Evolutionary conservation across 495 filamentous ascomycete species (phyloP), one percentile per base, ranked within the genome.

Genomic region (Penicillium simplicissimum): DNA sequence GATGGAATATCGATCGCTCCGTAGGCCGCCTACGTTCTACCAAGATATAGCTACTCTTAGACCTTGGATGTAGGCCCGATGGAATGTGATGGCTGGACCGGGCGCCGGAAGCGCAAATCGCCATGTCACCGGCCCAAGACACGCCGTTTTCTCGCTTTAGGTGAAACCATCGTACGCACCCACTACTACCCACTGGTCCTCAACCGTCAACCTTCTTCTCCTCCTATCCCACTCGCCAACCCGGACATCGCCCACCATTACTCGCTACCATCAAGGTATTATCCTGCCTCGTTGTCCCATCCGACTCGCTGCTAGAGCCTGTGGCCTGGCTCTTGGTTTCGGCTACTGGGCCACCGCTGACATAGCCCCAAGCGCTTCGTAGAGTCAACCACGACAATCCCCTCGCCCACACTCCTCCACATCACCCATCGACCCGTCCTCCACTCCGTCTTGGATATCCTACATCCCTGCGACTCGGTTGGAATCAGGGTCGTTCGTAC

Each of bases 81-180:
- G 61, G 64, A 63, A 71, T 57, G 64, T 70, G 67, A 67, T 65
- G 69, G 53, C 55, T 58, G 49, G 53, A 57, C 54, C 62, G 63
- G 63, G 59, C 54, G 67, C 64, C 66, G 69, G 66, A 69, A 68
- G 71, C 64, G 76, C 69, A 70, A 72, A 68, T 68, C 67, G 67
- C 69, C 71, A 73, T 76, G 74, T 74, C 70, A 73, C 71, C 72
- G 68, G 74, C 69, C 68, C 73, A 72, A 66, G 66, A 36, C 68
- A 67, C 67, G 59, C 69, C 67, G 69, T 66, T 71, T 75, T 76
- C 71, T 77, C 74, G 74, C 71, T 73, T 75, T 69, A 72, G 67
- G 74, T 77, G 75, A 77, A 79, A 79, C 75, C 70, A 70, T 74
- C 74, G 71, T 75, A 75, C 73, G 51, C 71, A 75, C 69, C 69